Evolutionary conservation across 345 rosid genomes (phyloP).

Genomic region (Linum trigynum): DNA sequence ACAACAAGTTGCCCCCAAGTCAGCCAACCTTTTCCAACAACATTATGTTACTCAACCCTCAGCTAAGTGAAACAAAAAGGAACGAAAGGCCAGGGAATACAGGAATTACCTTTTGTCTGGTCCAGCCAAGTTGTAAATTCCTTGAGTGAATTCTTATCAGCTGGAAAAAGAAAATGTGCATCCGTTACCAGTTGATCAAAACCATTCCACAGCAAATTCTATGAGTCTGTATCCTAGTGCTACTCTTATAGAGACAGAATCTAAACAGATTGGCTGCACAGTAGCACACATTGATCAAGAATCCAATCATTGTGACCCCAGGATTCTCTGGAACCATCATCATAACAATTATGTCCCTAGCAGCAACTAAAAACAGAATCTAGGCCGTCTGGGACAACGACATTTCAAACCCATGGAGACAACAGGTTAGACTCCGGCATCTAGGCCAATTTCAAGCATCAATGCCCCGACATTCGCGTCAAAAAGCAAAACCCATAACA

Average conservation of each 20-base stretch:
- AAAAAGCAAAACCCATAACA: not conserved
- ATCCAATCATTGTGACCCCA: not conserved
- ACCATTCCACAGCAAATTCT: not conserved
- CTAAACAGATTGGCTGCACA: not conserved
- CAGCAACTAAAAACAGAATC: too few relatives aligned
- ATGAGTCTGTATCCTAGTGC: not conserved
- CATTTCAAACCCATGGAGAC: not conserved
- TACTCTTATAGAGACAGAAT: not conserved
- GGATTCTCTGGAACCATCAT: not conserved
- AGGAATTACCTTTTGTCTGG: conserved; percentile 49
- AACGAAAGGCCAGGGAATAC: not conserved
- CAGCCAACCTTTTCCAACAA: conserved; percentile 1
- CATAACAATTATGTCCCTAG: not conserved
- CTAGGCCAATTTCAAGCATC: too few relatives aligned
- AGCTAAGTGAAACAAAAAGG: conserved; percentile 1
- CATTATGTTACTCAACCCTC: conserved; percentile 14
- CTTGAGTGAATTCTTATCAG: conserved; percentile 37
- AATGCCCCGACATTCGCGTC: too few relatives aligned
- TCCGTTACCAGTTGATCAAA: conserved; percentile 4
- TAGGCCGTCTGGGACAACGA: too few relatives aligned
- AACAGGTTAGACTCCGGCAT: not conserved
- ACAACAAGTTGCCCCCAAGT: not conserved
- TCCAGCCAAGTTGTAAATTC: conserved; percentile 47
- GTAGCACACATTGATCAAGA: not conserved
- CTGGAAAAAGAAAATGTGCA: conserved; percentile 18